Percentiles rank a stretch among this genome's conserved stretches.
phyloP scores from a whole-genome alignment of 495 filamentous ascomycete genomes.

The Pseudevernia furfuracea region DNA sequence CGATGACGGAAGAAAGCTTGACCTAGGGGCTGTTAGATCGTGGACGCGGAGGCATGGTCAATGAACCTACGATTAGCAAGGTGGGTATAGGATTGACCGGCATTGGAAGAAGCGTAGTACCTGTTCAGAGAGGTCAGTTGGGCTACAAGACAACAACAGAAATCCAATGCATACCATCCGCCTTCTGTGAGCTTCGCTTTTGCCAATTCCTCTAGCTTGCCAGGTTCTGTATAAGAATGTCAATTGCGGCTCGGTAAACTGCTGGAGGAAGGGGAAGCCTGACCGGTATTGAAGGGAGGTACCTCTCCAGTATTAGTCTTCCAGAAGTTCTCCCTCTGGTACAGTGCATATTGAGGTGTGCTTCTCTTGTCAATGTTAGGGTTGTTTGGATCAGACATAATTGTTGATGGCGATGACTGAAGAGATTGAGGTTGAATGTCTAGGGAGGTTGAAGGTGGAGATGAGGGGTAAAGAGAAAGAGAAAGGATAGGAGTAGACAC shows the following conservation, averaged over 20 bases:
- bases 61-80: conserved; percentile 48
- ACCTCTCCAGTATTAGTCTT: conserved; percentile 48
- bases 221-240: conserved; percentile 37
- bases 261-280: not conserved
- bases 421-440: not conserved
- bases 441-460: not conserved
- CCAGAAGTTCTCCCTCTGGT: conserved; percentile 57
- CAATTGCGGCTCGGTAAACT: not conserved
- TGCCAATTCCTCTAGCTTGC: conserved; percentile 50
- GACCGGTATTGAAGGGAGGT: conserved; percentile 50
- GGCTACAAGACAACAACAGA: not conserved
- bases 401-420: not conserved
- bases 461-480: not conserved
- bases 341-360: conserved; percentile 55
- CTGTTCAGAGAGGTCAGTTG: conserved; percentile 18
- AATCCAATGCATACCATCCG: conserved; percentile 35
- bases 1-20: conserved; percentile 62
- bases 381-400: conserved; percentile 51
- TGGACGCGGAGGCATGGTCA: not conserved
- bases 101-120: conserved; percentile 60
- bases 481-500: too few species aligned
- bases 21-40: not conserved
- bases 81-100: conserved; percentile 57
- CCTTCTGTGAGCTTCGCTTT: conserved; percentile 46
- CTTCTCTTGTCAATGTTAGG: conserved; percentile 47